phyloP scores from a whole-genome alignment of 305 asterid species.

The Nicotiana rustica region DNA sequence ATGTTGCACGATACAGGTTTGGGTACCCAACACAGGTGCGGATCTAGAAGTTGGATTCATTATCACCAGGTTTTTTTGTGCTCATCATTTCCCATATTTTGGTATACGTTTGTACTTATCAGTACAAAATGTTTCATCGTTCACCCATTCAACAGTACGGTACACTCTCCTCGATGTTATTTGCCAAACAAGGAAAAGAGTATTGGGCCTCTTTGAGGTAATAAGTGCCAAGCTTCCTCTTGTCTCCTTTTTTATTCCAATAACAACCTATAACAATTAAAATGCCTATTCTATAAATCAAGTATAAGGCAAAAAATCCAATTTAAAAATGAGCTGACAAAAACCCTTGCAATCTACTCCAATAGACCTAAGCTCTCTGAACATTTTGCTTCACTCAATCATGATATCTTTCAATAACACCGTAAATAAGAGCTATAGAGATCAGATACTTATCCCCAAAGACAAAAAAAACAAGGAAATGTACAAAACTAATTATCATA shows the following conservation, averaged over 20 bases:
- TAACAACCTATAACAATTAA: neutral
- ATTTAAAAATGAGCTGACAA: neutral
- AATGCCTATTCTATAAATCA: constrained; percentile 9
- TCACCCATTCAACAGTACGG: neutral
- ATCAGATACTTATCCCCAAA: neutral
- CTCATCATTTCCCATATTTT: too few species aligned
- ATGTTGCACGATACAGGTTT: neutral
- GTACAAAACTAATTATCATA: constrained; percentile 47
- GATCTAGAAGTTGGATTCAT: constrained; percentile 19
- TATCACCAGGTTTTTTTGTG: too few species aligned
- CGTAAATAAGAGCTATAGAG: neutral
- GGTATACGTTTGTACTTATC: too few species aligned
- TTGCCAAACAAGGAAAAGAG: constrained; percentile 1
- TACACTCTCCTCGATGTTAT: constrained; percentile 10
- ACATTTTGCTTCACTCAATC: constrained; percentile 25
- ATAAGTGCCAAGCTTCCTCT: neutral
- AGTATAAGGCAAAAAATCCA: neutral
- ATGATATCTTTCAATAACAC: constrained; percentile 29
- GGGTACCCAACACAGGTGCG: neutral
- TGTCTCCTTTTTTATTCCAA: constrained; percentile 11
- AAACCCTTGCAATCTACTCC: constrained; percentile 27
- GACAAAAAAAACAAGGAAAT: constrained; percentile 11
- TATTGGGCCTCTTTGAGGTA: neutral
- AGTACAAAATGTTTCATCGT: too few species aligned
- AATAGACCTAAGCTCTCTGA: constrained; percentile 30